These are phyloP conservation scores for Phylloporus arenicola DNA, from an alignment of 768 basidiomycete genomes.

Conservation along the genomic window DNA sequence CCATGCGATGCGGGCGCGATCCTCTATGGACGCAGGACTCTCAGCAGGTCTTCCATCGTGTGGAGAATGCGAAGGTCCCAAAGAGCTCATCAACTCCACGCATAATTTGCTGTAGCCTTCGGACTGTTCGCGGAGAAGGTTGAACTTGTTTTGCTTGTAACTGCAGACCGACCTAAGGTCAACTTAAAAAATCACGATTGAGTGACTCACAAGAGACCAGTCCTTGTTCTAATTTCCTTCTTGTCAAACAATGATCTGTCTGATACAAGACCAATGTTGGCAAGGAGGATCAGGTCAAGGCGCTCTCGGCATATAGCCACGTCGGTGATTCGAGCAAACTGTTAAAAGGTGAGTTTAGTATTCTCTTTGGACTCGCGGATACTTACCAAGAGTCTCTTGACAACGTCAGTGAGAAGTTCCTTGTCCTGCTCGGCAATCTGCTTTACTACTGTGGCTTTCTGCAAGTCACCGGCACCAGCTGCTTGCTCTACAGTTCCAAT, in stretches of 20 bases:
- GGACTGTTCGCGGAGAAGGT: constrained; percentile 92
- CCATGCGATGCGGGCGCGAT: constrained; percentile 68
- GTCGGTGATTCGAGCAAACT: constrained; percentile 58
- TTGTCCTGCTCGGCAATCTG: constrained; percentile 59
- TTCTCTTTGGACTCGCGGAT: not conserved
- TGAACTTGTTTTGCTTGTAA: constrained; percentile 98
- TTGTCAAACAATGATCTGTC: constrained; percentile 64
- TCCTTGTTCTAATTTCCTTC: constrained; percentile 77
- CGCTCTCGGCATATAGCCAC: constrained; percentile 65
- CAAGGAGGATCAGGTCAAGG: constrained; percentile 60
- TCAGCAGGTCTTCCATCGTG: constrained; percentile 64
- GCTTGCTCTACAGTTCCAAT: constrained; percentile 30
- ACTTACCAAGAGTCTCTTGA: constrained; percentile 56
- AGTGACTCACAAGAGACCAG: constrained; percentile 68
- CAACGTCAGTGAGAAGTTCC: constrained; percentile 49
- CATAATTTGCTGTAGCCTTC: constrained; percentile 95
- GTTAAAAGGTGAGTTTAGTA: constrained; percentile 1
- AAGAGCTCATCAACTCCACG: constrained; percentile 70
- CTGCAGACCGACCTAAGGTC: constrained; percentile 35
- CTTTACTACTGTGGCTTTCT: constrained; percentile 41
- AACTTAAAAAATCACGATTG: not conserved
- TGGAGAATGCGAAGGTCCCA: constrained; percentile 71
- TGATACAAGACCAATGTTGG: constrained; percentile 60
- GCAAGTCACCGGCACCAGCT: constrained; percentile 18
- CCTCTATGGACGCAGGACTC: constrained; percentile 48